Evolutionary conservation across 2,329 filamentous ascomycete genomes (phyloP).

Genomic region (Arthrobotrys conoides): DNA sequence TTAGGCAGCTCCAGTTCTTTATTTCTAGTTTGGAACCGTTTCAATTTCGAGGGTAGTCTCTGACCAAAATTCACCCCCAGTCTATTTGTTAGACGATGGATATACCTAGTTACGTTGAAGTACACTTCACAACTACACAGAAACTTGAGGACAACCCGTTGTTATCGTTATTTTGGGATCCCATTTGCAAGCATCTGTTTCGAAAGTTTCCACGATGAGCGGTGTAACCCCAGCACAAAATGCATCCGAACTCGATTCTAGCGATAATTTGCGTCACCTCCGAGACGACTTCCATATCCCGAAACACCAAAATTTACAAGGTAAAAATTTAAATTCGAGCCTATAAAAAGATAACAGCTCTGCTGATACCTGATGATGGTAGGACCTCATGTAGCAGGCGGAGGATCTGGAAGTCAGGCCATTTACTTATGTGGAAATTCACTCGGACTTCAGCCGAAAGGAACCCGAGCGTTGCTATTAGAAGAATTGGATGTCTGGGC

Average conservation of each 20-base stretch:
- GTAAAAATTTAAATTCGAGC: slow-evolving; percentile 3
- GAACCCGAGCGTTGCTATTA: slow-evolving; percentile 76
- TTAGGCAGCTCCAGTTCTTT: no score
- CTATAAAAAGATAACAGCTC: background rate
- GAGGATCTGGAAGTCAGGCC: background rate
- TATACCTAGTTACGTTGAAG: no score
- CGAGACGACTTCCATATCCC: slow-evolving; percentile 83
- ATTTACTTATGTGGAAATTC: slow-evolving; percentile 94
- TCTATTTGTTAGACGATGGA: no score
- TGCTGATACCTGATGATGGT: background rate
- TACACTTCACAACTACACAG: no score
- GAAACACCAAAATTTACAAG: slow-evolving; percentile 26
- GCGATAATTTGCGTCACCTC: slow-evolving; percentile 75
- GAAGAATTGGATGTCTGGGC: slow-evolving; percentile 87
- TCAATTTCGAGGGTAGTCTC: no score
- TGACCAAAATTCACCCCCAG: no score
- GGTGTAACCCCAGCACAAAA: background rate
- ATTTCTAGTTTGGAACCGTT: no score
- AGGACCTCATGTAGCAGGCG: background rate
- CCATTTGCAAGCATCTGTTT: no score
- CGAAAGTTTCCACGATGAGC: background rate
- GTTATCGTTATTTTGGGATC: no score
- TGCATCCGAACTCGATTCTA: slow-evolving; percentile 72
- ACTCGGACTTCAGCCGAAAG: slow-evolving; percentile 83
- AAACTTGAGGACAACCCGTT: no score